These are phyloP conservation scores for Backusella australiensis DNA, from an alignment of 192 early-diverging fungal genomes.

Conservation along the genomic window DNA sequence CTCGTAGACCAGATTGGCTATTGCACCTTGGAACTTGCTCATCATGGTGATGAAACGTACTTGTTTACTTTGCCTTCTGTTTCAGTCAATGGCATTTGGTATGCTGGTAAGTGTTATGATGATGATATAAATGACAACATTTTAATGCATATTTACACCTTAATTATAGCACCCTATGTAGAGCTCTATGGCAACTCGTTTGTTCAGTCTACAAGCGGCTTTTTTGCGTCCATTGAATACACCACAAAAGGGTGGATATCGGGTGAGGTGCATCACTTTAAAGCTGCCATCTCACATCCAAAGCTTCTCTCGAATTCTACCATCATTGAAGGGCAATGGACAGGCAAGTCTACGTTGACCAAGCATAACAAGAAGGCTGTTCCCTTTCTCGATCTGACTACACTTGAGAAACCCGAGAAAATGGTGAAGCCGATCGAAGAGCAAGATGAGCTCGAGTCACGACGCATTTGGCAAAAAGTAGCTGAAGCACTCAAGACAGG, in stretches of 20 bases:
- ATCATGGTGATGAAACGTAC: constrained; percentile 61
- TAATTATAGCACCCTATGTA: constrained; percentile 41
- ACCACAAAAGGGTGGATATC: constrained; percentile 74
- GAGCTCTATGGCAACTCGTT: constrained; percentile 63
- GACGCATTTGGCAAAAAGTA: constrained; percentile 67
- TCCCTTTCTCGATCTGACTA: constrained; percentile 59
- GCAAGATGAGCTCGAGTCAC: constrained; percentile 64
- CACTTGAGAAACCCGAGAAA: constrained; percentile 47
- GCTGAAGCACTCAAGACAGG: constrained; percentile 62
- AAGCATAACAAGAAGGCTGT: constrained; percentile 49
- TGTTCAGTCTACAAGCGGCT: constrained; percentile 60
- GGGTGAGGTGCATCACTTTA: constrained; percentile 79
- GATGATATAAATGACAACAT: background rate
- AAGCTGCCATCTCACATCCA: constrained; percentile 40
- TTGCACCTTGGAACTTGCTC: constrained; percentile 59
- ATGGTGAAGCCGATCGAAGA: constrained; percentile 58
- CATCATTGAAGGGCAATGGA: constrained; percentile 65
- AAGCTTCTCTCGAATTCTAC: constrained; percentile 24
- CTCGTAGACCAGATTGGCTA: constrained; percentile 78
- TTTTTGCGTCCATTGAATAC: constrained; percentile 66
- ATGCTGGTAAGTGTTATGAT: constrained; percentile 24
- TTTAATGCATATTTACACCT: background rate
- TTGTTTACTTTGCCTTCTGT: constrained; percentile 72
- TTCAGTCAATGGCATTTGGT: constrained; percentile 72
- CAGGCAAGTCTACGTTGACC: constrained; percentile 57